phyloP scores from a whole-genome alignment of 2,329 filamentous ascomycete species.

The Eutypa lata region DNA sequence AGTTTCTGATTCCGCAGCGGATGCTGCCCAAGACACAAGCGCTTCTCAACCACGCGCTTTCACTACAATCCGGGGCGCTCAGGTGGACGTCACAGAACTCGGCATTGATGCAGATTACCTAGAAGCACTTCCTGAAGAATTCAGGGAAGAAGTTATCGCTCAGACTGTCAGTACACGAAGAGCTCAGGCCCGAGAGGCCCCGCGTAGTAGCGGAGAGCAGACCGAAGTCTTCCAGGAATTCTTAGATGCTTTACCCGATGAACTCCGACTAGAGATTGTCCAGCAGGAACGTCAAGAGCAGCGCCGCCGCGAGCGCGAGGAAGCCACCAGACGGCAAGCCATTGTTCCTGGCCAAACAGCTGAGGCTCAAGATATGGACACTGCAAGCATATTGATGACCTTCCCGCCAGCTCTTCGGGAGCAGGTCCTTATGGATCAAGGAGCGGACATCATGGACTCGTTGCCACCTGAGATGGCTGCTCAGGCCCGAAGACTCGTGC shows the following conservation, averaged over 20 bases:
- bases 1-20: slow-evolving; percentile 28
- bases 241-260: slow-evolving; percentile 83
- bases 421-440: slow-evolving; percentile 86
- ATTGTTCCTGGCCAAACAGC: slow-evolving; percentile 52
- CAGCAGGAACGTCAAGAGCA: slow-evolving; percentile 88
- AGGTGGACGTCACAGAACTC: slow-evolving; percentile 89
- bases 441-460: slow-evolving; percentile 79
- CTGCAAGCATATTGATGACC: slow-evolving; percentile 87
- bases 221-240: slow-evolving; percentile 91
- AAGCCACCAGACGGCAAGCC: slow-evolving; percentile 67
- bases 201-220: slow-evolving; percentile 67
- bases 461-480: slow-evolving; percentile 82
- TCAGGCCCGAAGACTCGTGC: slow-evolving; percentile 72
- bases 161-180: slow-evolving; percentile 82
- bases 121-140: slow-evolving; percentile 93
- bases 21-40: slow-evolving; percentile 35
- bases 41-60: slow-evolving; percentile 64
- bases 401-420: slow-evolving; percentile 81
- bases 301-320: slow-evolving; percentile 82
- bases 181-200: slow-evolving; percentile 68
- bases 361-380: slow-evolving; percentile 71
- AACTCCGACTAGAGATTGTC: slow-evolving; percentile 85
- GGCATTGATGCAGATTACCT: slow-evolving; percentile 95
- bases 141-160: slow-evolving; percentile 93
- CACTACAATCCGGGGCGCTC: slow-evolving; percentile 80